Base-by-base conservation (phyloP, 179 eudicot species). In the Heliamphora pulchella region DNA sequence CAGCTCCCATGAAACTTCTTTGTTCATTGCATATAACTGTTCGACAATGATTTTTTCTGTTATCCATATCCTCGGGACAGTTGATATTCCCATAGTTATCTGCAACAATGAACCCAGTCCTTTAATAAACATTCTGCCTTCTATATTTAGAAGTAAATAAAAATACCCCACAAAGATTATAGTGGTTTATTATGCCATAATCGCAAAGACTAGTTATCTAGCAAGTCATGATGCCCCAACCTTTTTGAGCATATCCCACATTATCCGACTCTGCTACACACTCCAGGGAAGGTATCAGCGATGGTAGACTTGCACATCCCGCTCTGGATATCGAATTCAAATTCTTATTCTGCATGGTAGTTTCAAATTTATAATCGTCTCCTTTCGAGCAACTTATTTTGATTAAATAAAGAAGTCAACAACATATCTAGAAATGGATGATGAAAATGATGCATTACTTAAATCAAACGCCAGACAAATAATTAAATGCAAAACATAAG, bases 281-380 rank as follows among this genome's bases (percentile, higher is more conserved):
- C 79, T 76, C 81, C 68, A 76, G 77, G 18, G 80, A 80, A 63
- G 87, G 78, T 78, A 78, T 75, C 71, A 80, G 65, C 39, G 83
- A 85, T 74, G 83, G 75, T 72, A 81, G 78, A 72, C 72, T 81
- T 83, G 79, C 71, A 64, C 76, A 51, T 78, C 61, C 86, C 55
- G 75, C 83, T 78, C 75, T 59, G 62, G 75, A 55, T 80, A 69
- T 75, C 51, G 86, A 80, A 74, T 81, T 70, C 39, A 81, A 61
- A 48, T 83, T 88, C 77, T 84, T 88, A 80, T 75, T 81, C 90
- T 88, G 89, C 78, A 82, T 79, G 7, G 44, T 77, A 39, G 59
- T 77, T 11, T 64, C 44, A 50, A 51, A 11, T 22, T 78, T 39
- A 66, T 9, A 64, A 66, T 51, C 8, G 31, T 65, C 7, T 48